Conservation (phyloP, 2,329 filamentous ascomycete genomes). For the Colletotrichum echinochloae region DNA sequence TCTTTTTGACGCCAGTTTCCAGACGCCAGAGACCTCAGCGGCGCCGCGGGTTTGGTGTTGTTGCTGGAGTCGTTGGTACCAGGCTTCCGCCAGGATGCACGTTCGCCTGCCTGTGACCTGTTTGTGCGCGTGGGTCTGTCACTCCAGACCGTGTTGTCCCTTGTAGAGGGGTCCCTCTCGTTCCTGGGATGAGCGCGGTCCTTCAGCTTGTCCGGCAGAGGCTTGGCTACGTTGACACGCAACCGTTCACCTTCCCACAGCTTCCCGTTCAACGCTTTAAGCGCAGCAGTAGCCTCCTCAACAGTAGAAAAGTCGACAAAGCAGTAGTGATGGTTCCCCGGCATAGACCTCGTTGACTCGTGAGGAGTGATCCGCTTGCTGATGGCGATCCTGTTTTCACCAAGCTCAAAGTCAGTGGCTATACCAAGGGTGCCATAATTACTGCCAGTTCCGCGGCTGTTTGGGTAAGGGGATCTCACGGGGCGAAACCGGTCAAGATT, state of each 20-base stretch:
- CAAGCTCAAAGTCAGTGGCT: slow-evolving; percentile 41
- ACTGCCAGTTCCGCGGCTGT: neutral
- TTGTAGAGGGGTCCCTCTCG: neutral
- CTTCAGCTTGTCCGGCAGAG: slow-evolving; percentile 12
- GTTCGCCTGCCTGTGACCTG: neutral
- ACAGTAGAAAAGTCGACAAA: slow-evolving; percentile 72
- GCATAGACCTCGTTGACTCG: slow-evolving; percentile 63
- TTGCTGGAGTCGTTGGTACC: no score
- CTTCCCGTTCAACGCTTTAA: slow-evolving; percentile 55
- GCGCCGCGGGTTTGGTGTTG: slow-evolving; percentile 2
- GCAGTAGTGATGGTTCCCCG: slow-evolving; percentile 71
- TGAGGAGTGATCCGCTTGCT: slow-evolving; percentile 69
- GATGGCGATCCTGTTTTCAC: slow-evolving; percentile 46
- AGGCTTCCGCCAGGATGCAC: neutral
- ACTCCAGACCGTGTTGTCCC: slow-evolving; percentile 1
- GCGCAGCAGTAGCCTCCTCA: slow-evolving; percentile 65
- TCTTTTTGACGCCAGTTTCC: slow-evolving; percentile 27
- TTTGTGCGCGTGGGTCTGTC: neutral
- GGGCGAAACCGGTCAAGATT: slow-evolving; percentile 60
- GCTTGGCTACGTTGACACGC: slow-evolving; percentile 2
- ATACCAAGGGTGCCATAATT: neutral
- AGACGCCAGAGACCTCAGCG: slow-evolving; percentile 10
- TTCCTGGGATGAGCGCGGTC: neutral
- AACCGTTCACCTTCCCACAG: slow-evolving; percentile 42
- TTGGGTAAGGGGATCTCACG: slow-evolving; percentile 47